A percentile compares a stretch with the other conserved stretches of the same genome.
These are phyloP conservation scores for Paraphaeosphaeria minitans DNA, from an alignment of 2,329 filamentous ascomycete genomes.

Conservation along the genomic window DNA sequence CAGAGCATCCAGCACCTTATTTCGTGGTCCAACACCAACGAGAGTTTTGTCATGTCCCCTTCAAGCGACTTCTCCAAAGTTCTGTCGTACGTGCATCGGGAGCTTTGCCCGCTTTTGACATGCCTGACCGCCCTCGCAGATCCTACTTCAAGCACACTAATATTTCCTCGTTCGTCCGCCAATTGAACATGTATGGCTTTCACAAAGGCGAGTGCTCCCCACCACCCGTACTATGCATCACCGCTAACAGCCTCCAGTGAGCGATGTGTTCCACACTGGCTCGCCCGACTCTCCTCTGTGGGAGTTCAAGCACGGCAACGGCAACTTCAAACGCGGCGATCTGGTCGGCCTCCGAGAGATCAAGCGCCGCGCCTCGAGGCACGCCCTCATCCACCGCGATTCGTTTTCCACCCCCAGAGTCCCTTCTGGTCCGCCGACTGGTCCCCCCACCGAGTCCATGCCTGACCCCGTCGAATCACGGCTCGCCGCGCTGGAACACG, in stretches of 20 bases:
- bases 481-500: slow-evolving; percentile 77
- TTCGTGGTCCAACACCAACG: slow-evolving; percentile 90
- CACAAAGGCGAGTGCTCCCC: slow-evolving; percentile 77
- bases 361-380: slow-evolving; percentile 89
- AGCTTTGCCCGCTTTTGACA: slow-evolving; percentile 33
- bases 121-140: slow-evolving; percentile 55
- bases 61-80: slow-evolving; percentile 98
- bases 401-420: slow-evolving; percentile 76
- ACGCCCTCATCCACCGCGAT: slow-evolving; percentile 91
- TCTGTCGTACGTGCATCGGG: slow-evolving; percentile 73
- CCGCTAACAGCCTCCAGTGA: slow-evolving; percentile 64
- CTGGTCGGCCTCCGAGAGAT: slow-evolving; percentile 91
- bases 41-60: slow-evolving; percentile 99
- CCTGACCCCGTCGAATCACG: slow-evolving; percentile 79
- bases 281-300: slow-evolving; percentile 92
- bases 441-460: slow-evolving; percentile 82
- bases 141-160: slow-evolving; percentile 99
- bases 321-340: slow-evolving; percentile 95
- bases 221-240: slow-evolving; percentile 3
- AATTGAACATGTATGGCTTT: slow-evolving; percentile 99
- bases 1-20: slow-evolving; percentile 91
- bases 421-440: slow-evolving; percentile 74
- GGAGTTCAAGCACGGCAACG: slow-evolving; percentile 99
- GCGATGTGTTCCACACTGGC: slow-evolving; percentile 96
- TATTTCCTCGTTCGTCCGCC: slow-evolving; percentile 96